Percentiles rank a stretch among this genome's conserved stretches.
These are phyloP conservation scores for Arxiozyma telluris DNA, from an alignment of 1,139 yeast genomes.

Conservation along the genomic window DNA sequence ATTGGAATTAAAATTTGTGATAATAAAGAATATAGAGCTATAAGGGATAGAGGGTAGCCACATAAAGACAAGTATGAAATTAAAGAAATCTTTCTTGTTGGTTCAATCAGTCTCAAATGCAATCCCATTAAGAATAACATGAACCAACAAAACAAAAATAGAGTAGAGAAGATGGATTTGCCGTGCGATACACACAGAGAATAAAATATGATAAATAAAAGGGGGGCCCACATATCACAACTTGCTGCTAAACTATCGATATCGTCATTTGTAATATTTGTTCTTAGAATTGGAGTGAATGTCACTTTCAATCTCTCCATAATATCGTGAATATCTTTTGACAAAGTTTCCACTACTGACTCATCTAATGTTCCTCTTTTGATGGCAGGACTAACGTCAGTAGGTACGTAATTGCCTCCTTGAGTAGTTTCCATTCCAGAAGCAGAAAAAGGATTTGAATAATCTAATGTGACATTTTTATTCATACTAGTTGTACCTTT, in stretches of 20 bases:
- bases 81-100: slow-evolving; percentile 20
- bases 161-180: slow-evolving; percentile 23
- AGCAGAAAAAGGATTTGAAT: slow-evolving; percentile 1
- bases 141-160: slow-evolving; percentile 27
- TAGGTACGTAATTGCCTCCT: neutral
- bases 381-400: neutral
- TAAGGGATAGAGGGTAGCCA: slow-evolving; percentile 30
- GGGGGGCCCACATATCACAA: slow-evolving; percentile 31
- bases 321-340: slow-evolving; percentile 28
- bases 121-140: slow-evolving; percentile 23
- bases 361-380: slow-evolving; percentile 30
- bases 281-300: neutral
- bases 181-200: slow-evolving; percentile 26
- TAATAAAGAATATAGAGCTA: slow-evolving; percentile 20
- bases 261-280: slow-evolving; percentile 10
- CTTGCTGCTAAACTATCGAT: neutral
- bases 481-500: neutral
- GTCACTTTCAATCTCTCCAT: slow-evolving; percentile 18
- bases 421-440: slow-evolving; percentile 1
- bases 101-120: slow-evolving; percentile 24
- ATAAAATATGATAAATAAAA: slow-evolving; percentile 24
- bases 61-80: slow-evolving; percentile 25
- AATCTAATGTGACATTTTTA: neutral
- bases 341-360: slow-evolving; percentile 21
- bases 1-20: slow-evolving; percentile 23